Percentiles rank a stretch among this genome's conserved stretches.
Conservation (phyloP, 176 grass and related monocot genomes). For the Lolium perenne region DNA sequence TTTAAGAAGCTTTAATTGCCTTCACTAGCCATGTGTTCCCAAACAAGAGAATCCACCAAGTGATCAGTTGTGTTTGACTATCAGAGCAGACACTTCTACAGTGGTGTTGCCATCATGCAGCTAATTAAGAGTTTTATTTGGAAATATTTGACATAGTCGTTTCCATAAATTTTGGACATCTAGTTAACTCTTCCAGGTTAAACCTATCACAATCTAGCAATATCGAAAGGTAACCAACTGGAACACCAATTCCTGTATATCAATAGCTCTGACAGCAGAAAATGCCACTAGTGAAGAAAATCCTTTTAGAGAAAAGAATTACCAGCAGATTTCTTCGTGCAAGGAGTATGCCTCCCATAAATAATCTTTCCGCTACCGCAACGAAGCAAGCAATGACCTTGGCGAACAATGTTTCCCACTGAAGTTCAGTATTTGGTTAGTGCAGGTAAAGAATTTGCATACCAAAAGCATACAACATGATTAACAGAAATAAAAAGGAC, state of each 20-base stretch:
- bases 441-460: slow-evolving; percentile 21
- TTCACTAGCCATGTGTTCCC: not conserved
- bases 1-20: not conserved
- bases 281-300: not conserved
- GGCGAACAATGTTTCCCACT: not conserved
- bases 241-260: not conserved
- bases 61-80: not conserved
- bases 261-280: not conserved
- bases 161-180: not conserved
- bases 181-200: not conserved
- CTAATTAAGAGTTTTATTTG: not conserved
- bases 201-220: not conserved
- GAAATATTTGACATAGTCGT: not conserved
- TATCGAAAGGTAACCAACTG: not conserved
- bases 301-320: not conserved
- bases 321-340: not conserved
- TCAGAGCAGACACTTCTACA: not conserved
- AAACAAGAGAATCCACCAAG: not conserved
- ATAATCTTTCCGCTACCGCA: not conserved
- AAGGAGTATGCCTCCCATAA: not conserved
- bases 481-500: not conserved
- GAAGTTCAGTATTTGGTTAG: slow-evolving; percentile 1
- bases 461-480: not conserved
- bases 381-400: not conserved
- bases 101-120: not conserved